Percentiles rank a stretch among this genome's conserved stretches.
Conservation (phyloP, 1,284 basidiomycete genomes). For the Cutaneotrichosporon dermatis region DNA sequence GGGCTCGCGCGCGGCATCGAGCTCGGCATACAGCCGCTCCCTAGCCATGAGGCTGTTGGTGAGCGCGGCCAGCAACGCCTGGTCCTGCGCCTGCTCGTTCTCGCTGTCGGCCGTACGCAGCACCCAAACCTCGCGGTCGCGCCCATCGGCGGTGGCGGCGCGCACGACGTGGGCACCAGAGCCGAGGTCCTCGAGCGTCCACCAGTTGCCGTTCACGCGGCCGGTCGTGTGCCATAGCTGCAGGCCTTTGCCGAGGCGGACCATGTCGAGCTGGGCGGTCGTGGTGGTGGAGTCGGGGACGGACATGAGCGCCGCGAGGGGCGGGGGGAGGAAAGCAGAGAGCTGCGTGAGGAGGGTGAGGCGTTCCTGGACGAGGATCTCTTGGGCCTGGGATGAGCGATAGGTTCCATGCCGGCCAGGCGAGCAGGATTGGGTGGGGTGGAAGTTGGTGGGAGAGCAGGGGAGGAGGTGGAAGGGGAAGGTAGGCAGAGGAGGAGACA, state of each 20-base stretch:
- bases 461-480: too few relatives aligned
- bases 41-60: constrained; percentile 36
- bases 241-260: constrained; percentile 23
- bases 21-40: constrained; percentile 28
- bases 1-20: constrained; percentile 19
- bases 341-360: constrained; percentile 36
- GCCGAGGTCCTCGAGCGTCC: constrained; percentile 41
- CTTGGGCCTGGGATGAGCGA: constrained; percentile 38
- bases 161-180: constrained; percentile 36
- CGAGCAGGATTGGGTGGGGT: too few relatives aligned
- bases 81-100: constrained; percentile 14
- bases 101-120: constrained; percentile 21
- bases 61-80: constrained; percentile 23
- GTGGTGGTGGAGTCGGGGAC: constrained; percentile 6
- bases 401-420: too few relatives aligned
- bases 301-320: constrained; percentile 30
- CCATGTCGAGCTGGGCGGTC: constrained; percentile 17
- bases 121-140: constrained; percentile 42
- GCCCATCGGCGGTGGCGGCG: constrained; percentile 6
- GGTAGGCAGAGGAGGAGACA: neutral
- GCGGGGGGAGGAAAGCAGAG: constrained; percentile 40
- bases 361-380: constrained; percentile 33
- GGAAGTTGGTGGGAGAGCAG: too few relatives aligned
- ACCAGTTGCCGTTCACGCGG: constrained; percentile 18
- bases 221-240: constrained; percentile 27